phyloP scores from a whole-genome alignment of 306 rosid genomes.

The Quercus mongolica region DNA sequence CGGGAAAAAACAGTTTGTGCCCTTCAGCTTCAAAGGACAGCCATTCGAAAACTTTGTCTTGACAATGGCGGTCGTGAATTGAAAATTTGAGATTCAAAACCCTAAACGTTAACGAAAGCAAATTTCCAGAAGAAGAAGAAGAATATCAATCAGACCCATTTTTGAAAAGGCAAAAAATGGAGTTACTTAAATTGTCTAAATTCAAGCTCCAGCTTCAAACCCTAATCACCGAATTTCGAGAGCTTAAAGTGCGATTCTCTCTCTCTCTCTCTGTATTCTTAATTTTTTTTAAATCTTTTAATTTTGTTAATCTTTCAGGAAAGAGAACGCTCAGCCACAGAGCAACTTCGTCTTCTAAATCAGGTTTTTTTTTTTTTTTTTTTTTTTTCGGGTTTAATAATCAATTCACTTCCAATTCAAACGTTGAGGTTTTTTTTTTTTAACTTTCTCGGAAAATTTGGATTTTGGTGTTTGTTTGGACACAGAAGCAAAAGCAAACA shows the following conservation, averaged over 20 bases:
- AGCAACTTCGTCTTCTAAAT: slow-evolving; percentile 42
- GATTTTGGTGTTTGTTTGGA: slow-evolving; percentile 19
- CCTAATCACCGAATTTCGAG: slow-evolving; percentile 61
- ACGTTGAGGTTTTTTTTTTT: neutral
- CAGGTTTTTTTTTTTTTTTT: slow-evolving; percentile 43
- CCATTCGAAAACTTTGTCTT: neutral
- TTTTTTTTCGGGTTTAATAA: neutral
- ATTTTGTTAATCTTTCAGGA: slow-evolving; percentile 44
- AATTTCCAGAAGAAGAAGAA: neutral
- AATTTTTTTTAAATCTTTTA: neutral
- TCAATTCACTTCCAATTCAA: slow-evolving; percentile 1
- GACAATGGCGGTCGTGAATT: neutral
- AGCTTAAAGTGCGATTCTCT: slow-evolving; percentile 50
- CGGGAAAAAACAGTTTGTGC: neutral
- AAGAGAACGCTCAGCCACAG: slow-evolving; percentile 58
- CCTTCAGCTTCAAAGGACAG: neutral
- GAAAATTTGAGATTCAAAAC: neutral
- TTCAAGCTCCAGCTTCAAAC: slow-evolving; percentile 72
- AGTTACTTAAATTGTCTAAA: slow-evolving; percentile 64
- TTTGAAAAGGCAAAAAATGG: slow-evolving; percentile 33
- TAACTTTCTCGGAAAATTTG: neutral
- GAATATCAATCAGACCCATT: neutral
- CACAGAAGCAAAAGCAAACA: slow-evolving; percentile 62
- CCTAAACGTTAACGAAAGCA: neutral
- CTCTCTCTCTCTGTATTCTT: neutral